phyloP scores from a whole-genome alignment of 495 filamentous ascomycete genomes.

The Neurospora sublineolata region DNA sequence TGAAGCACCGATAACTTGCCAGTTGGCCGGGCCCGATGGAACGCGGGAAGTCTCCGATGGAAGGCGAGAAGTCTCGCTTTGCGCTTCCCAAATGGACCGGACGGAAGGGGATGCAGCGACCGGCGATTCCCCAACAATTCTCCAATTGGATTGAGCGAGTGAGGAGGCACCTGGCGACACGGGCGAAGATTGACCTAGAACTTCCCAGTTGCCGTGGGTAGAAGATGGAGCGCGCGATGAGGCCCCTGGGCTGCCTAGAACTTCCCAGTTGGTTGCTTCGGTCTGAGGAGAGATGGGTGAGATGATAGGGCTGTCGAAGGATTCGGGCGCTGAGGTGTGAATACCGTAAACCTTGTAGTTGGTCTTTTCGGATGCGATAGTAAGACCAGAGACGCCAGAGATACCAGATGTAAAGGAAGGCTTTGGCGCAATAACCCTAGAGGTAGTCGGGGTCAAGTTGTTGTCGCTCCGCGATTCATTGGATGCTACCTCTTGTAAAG shows the following conservation, averaged over 20 bases:
- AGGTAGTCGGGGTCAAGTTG: background rate
- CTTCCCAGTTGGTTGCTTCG: slow-evolving; percentile 30
- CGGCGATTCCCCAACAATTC: background rate
- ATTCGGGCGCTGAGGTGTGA: slow-evolving; percentile 20
- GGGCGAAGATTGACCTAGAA: slow-evolving; percentile 17
- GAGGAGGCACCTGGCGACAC: slow-evolving; percentile 1
- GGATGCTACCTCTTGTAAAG: slow-evolving; percentile 25
- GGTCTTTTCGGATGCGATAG: slow-evolving; percentile 33
- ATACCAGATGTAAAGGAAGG: slow-evolving; percentile 29
- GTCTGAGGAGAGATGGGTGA: slow-evolving; percentile 22
- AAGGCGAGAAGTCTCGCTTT: background rate
- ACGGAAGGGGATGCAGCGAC: background rate
- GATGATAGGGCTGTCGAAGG: slow-evolving; percentile 25
- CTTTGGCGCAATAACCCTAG: slow-evolving; percentile 25
- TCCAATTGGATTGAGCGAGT: background rate
- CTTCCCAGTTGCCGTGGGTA: slow-evolving; percentile 29
- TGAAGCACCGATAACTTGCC: background rate
- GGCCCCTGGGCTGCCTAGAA: slow-evolving; percentile 24
- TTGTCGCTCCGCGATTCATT: slow-evolving; percentile 2
- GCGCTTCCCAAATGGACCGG: background rate
- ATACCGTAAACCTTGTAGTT: slow-evolving; percentile 43
- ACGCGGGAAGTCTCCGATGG: background rate
- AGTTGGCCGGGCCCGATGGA: background rate
- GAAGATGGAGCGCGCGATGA: slow-evolving; percentile 21
- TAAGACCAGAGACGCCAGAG: slow-evolving; percentile 26